phyloP scores from a whole-genome alignment of 2,329 filamentous ascomycete genomes.

The Paracoccidioides lutzii region DNA sequence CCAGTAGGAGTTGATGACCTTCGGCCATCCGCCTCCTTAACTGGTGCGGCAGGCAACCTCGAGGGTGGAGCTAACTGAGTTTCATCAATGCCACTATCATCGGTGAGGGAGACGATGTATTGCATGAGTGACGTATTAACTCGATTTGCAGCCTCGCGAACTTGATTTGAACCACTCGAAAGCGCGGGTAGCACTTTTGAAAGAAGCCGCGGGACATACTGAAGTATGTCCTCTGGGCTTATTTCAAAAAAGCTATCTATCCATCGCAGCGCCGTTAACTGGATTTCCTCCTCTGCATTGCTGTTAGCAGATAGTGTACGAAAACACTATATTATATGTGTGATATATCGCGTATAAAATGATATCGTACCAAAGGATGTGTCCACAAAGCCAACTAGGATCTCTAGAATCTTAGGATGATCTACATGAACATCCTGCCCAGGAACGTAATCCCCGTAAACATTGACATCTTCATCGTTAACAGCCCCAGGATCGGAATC shows the following conservation, averaged over 20 bases:
- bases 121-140: slow-evolving; percentile 88
- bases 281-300: slow-evolving; percentile 66
- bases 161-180: slow-evolving; percentile 79
- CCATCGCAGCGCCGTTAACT: slow-evolving; percentile 85
- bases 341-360: no score
- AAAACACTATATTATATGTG: background rate
- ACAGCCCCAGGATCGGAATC: slow-evolving; percentile 37
- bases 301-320: slow-evolving; percentile 9
- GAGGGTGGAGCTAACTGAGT: slow-evolving; percentile 23
- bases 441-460: slow-evolving; percentile 90
- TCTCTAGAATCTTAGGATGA: slow-evolving; percentile 80
- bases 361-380: slow-evolving; percentile 54
- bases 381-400: slow-evolving; percentile 77
- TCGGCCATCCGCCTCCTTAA: slow-evolving; percentile 26
- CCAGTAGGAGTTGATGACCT: slow-evolving; percentile 30
- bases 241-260: slow-evolving; percentile 95
- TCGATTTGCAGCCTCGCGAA: slow-evolving; percentile 73
- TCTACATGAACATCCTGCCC: slow-evolving; percentile 95
- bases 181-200: slow-evolving; percentile 88
- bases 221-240: slow-evolving; percentile 88
- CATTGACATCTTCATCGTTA: slow-evolving; percentile 46
- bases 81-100: slow-evolving; percentile 43
- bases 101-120: slow-evolving; percentile 82
- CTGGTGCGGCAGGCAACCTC: slow-evolving; percentile 29
- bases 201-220: slow-evolving; percentile 83